Evolutionary conservation across 2,329 filamentous ascomycete species (phyloP).

Genomic region (Cadophora sp.): DNA sequence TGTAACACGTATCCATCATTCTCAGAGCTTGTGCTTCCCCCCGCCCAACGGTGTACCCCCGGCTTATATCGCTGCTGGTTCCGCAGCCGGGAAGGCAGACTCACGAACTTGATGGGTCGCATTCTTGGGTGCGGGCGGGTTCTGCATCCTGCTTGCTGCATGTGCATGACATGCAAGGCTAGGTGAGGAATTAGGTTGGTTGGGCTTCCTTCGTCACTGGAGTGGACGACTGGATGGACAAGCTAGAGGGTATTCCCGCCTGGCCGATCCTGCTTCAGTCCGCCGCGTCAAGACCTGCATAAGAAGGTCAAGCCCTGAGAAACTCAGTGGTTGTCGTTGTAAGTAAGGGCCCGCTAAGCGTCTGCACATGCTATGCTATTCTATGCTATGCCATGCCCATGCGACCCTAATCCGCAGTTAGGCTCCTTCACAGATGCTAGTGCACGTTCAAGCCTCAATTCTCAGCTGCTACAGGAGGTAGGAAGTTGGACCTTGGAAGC

Average conservation of each 20-base stretch:
- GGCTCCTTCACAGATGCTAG: slow-evolving; percentile 14
- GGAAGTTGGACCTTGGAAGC: slow-evolving; percentile 6
- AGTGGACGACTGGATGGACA: neutral
- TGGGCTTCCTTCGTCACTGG: neutral
- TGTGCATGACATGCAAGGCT: slow-evolving; percentile 13
- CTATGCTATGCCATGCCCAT: slow-evolving; percentile 16
- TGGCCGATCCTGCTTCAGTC: slow-evolving; percentile 15
- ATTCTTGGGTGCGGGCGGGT: no score
- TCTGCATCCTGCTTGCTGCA: slow-evolving; percentile 8
- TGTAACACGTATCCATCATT: slow-evolving; percentile 21
- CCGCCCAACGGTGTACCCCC: slow-evolving; percentile 5
- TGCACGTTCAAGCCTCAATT: slow-evolving; percentile 4
- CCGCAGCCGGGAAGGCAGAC: slow-evolving; percentile 7
- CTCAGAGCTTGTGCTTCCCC: neutral
- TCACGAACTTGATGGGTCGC: neutral
- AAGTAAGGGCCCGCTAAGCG: slow-evolving; percentile 5
- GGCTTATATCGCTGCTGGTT: neutral
- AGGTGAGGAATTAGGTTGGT: neutral
- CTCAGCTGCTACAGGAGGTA: slow-evolving; percentile 12
- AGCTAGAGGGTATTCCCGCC: slow-evolving; percentile 12
- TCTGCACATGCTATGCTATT: neutral
- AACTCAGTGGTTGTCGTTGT: slow-evolving; percentile 19
- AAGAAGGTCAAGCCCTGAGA: slow-evolving; percentile 15
- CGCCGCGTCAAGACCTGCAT: slow-evolving; percentile 19
- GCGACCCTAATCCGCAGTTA: slow-evolving; percentile 21